Percentiles rank a stretch among this genome's conserved stretches.
phyloP scores from a whole-genome alignment of 495 filamentous ascomycete genomes.

The Daldinia childiae region DNA sequence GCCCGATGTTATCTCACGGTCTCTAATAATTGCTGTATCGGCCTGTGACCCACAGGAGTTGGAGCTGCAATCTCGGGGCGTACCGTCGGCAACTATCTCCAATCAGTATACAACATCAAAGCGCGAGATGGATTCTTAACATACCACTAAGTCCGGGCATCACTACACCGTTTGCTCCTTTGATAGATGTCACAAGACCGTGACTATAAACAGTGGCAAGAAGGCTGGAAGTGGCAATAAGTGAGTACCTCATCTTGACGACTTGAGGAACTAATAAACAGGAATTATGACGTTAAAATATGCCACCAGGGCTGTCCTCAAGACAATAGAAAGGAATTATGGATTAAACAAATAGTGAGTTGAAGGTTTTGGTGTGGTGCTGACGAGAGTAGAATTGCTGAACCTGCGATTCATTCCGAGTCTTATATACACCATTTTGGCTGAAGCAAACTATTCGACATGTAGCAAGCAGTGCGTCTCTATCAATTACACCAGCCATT shows the following conservation, averaged over 20 bases:
- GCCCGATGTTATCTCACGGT: conserved; percentile 53
- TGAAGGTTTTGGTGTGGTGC: conserved; percentile 13
- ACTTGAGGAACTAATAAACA: conserved; percentile 13
- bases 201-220: conserved; percentile 51
- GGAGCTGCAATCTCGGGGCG: conserved; percentile 64
- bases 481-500: neutral
- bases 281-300: conserved; percentile 14
- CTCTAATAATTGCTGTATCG: conserved; percentile 65
- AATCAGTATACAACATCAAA: conserved; percentile 9
- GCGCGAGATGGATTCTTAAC: conserved; percentile 8
- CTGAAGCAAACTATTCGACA: neutral
- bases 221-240: conserved; percentile 39
- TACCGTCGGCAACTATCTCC: conserved; percentile 63
- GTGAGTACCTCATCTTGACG: conserved; percentile 48
- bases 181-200: conserved; percentile 61
- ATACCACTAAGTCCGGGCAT: conserved; percentile 64
- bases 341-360: conserved; percentile 14
- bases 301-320: conserved; percentile 42
- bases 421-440: conserved; percentile 38
- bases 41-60: conserved; percentile 61
- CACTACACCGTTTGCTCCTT: conserved; percentile 62
- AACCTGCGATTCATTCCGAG: neutral
- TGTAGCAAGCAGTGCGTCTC: too few species aligned
- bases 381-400: conserved; percentile 4
- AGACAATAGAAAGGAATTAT: conserved; percentile 10